A percentile compares a stretch with the other conserved stretches of the same genome.
phyloP scores from a whole-genome alignment of 2,329 filamentous ascomycete genomes.

The Fusarium chaquense region DNA sequence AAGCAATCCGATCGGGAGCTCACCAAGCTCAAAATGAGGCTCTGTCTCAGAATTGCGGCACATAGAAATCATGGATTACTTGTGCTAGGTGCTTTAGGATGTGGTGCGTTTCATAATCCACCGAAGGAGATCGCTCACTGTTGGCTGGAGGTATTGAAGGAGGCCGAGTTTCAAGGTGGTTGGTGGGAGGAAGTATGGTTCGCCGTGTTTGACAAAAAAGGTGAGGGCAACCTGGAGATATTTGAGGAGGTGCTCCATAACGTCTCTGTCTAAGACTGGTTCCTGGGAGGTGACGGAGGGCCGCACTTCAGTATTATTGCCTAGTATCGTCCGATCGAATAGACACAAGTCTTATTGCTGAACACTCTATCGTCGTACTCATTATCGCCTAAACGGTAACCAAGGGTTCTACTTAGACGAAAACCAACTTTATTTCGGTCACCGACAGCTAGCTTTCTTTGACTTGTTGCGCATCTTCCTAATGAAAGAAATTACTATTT shows the following conservation, averaged over 20 bases:
- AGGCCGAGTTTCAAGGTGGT: conserved; percentile 71
- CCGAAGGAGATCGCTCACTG: conserved; percentile 70
- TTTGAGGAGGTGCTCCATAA: conserved; percentile 61
- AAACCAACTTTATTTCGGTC: not conserved
- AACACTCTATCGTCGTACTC: not conserved
- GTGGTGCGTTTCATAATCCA: conserved; percentile 75
- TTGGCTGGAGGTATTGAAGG: conserved; percentile 70
- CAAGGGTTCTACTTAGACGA: not conserved
- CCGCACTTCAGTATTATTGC: not conserved
- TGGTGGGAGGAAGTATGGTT: conserved; percentile 75
- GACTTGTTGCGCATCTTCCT: not conserved
- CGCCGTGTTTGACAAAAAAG: conserved; percentile 65
- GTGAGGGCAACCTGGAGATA: conserved; percentile 63
- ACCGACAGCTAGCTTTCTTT: not conserved
- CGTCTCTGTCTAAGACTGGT: conserved; percentile 45
- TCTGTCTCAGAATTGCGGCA: conserved; percentile 71
- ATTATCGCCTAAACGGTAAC: not conserved
- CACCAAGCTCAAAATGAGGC: conserved; percentile 73
- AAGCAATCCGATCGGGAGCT: conserved; percentile 60
- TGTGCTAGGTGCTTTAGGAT: conserved; percentile 77
- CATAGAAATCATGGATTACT: conserved; percentile 66
- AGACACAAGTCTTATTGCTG: not conserved
- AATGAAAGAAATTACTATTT: not conserved
- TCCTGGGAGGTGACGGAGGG: not conserved
- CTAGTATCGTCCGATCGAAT: not conserved